Conservation (phyloP, 2,329 filamentous ascomycete genomes). For the Aspergillus quadricinctus region DNA sequence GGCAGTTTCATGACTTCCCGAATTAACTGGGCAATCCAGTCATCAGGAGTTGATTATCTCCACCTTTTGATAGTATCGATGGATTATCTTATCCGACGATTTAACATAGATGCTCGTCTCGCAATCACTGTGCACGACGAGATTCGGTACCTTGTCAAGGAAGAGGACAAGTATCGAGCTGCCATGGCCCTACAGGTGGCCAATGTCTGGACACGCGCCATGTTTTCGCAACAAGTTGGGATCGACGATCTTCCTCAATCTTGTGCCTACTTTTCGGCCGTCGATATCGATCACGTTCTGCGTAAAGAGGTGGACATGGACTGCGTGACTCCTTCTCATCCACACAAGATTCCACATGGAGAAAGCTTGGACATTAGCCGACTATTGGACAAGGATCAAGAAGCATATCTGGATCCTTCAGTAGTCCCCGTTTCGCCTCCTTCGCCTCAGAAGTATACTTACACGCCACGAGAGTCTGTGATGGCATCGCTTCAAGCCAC, state of each 20-base stretch:
- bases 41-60: constrained; percentile 92
- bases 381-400: constrained; percentile 68
- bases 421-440: constrained; percentile 58
- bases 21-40: constrained; percentile 99
- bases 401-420: constrained; percentile 64
- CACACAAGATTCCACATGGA: constrained; percentile 70
- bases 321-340: constrained; percentile 86
- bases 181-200: constrained; percentile 91
- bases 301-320: constrained; percentile 98
- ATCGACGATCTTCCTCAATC: constrained; percentile 92
- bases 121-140: constrained; percentile 97
- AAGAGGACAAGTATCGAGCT: constrained; percentile 79
- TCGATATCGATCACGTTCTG: constrained; percentile 93
- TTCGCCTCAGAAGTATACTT: constrained; percentile 58
- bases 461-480: constrained; percentile 68
- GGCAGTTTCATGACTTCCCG: constrained; percentile 91
- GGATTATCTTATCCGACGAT: constrained; percentile 86
- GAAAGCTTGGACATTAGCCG: constrained; percentile 78
- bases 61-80: constrained; percentile 90
- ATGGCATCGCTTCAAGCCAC: constrained; percentile 66
- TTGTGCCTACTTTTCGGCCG: constrained; percentile 91
- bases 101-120: constrained; percentile 77
- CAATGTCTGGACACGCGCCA: constrained; percentile 94
- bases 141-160: constrained; percentile 85
- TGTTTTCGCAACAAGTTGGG: constrained; percentile 95